Conservation (phyloP, 2,329 filamentous ascomycete species). For the Alternaria sp. region DNA sequence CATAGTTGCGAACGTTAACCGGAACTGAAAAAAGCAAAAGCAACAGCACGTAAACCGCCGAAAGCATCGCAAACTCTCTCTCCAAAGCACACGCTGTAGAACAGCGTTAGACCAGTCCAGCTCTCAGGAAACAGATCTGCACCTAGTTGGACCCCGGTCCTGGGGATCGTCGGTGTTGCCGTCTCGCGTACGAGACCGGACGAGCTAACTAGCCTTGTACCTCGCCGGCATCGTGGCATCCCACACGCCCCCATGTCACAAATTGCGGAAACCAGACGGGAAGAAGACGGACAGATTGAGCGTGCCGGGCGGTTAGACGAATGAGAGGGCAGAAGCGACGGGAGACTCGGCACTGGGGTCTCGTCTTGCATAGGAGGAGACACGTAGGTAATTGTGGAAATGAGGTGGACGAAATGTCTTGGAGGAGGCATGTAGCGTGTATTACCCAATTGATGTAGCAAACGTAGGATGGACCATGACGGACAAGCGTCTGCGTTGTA, state of each 20-base stretch:
- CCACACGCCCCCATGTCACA: slow-evolving; percentile 14
- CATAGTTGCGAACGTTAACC: background rate
- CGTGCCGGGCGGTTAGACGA: slow-evolving; percentile 10
- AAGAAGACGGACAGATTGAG: slow-evolving; percentile 11
- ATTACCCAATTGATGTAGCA: background rate
- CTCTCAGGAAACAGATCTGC: background rate
- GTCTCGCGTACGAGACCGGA: slow-evolving; percentile 5
- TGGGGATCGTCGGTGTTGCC: slow-evolving; percentile 17
- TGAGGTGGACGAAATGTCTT: background rate
- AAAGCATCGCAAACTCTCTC: background rate
- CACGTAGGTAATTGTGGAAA: slow-evolving; percentile 14
- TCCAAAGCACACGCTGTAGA: background rate
- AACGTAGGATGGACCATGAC: background rate
- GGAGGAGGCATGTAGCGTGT: background rate
- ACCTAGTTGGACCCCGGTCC: background rate
- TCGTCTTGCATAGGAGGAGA: slow-evolving; percentile 14
- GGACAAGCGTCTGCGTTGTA: background rate
- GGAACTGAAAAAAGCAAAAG: background rate
- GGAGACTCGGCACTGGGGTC: slow-evolving; percentile 16
- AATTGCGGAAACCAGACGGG: background rate
- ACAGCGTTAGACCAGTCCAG: background rate
- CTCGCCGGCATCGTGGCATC: slow-evolving; percentile 5
- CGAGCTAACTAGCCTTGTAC: background rate
- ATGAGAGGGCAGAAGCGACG: slow-evolving; percentile 8
- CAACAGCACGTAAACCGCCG: background rate